A percentile compares a stretch with the other conserved stretches of the same genome.
Evolutionary conservation across 1,284 basidiomycete species (phyloP).

Genomic region (Coriolopsis trogii): DNA sequence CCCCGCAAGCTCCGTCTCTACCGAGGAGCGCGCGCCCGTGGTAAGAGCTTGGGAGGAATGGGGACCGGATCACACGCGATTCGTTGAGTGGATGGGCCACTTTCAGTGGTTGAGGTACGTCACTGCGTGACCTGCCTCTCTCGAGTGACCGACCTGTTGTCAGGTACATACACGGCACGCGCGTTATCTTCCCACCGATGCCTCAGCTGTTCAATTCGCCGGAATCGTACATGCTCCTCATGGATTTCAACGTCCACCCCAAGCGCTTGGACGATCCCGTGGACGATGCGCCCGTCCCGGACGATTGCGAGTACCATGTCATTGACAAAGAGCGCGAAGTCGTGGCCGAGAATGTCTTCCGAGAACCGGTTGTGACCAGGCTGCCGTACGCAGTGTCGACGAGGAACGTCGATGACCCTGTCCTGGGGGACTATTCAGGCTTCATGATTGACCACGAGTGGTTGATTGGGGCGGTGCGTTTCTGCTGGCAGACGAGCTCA

Average conservation of each 20-base stretch:
- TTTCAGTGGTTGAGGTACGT: conserved; percentile 25
- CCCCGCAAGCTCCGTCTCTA: neutral
- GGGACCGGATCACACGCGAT: conserved; percentile 47
- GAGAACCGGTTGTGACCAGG: no score
- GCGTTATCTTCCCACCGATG: conserved; percentile 29
- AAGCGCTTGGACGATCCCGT: neutral
- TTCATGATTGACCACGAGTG: no score
- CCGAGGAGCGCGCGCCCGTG: no score
- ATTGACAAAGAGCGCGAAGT: neutral
- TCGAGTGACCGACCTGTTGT: neutral
- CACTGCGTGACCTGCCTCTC: neutral
- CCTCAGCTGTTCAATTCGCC: no score
- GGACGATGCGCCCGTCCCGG: neutral
- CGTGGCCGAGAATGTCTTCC: no score
- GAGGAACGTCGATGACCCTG: no score
- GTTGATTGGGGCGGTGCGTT: no score
- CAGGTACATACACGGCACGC: neutral
- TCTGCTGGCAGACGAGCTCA: no score
- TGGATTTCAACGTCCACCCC: neutral
- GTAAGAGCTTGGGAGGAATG: conserved; percentile 40
- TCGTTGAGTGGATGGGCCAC: conserved; percentile 33
- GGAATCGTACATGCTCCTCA: no score
- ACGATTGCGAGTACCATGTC: neutral
- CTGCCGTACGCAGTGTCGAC: no score
- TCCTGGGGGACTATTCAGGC: no score